Conservation (phyloP, 441 rosid species). For the Rhodomyrtus psidioides region DNA sequence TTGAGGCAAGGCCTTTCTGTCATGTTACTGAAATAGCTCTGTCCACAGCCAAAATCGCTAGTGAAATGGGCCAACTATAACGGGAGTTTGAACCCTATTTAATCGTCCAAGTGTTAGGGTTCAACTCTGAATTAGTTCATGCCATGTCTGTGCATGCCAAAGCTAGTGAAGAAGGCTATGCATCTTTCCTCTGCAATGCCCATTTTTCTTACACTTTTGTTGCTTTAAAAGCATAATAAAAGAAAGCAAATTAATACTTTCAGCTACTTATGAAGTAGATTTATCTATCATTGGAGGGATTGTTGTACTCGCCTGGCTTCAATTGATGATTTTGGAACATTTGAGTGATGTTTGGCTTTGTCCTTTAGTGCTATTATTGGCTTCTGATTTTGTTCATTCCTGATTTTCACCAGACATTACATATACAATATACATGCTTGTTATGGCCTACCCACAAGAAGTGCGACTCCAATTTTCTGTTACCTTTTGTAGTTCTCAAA, state of each 20-base stretch:
- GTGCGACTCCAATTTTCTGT: neutral
- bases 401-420: too few relatives aligned
- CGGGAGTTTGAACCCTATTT: neutral
- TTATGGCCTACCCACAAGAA: neutral
- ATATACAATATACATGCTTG: neutral
- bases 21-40: neutral
- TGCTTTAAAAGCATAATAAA: neutral
- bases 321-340: neutral
- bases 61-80: neutral
- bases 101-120: neutral
- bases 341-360: neutral
- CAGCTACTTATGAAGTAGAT: neutral
- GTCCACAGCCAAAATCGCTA: neutral
- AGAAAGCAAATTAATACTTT: neutral
- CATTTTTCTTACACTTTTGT: neutral
- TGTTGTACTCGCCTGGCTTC: neutral
- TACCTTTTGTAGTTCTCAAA: conserved; percentile 37
- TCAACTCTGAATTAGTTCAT: neutral
- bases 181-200: neutral
- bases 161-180: neutral
- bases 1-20: neutral
- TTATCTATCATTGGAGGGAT: neutral
- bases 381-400: too few relatives aligned
- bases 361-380: too few relatives aligned
- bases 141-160: neutral